Percentiles rank a stretch among this genome's conserved stretches.
Evolutionary conservation across 441 rosid genomes (phyloP).

Genomic region (Erodium texanum): DNA sequence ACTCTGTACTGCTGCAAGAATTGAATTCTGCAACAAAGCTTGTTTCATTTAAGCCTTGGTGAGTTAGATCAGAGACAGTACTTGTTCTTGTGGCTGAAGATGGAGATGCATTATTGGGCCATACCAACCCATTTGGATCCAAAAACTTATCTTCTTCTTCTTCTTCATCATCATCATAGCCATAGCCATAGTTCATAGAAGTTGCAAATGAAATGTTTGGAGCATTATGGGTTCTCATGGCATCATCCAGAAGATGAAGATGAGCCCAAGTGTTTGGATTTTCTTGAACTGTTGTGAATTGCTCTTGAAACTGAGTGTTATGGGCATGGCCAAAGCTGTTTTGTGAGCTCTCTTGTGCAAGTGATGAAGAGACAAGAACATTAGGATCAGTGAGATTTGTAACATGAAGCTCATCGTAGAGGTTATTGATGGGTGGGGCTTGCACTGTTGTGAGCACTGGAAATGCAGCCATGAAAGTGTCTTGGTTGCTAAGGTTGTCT

Average conservation of each 20-base stretch:
- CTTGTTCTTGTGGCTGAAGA: slow-evolving; percentile 26
- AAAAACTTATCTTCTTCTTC: slow-evolving; percentile 26
- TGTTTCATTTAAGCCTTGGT: slow-evolving; percentile 27
- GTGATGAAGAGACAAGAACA: slow-evolving; percentile 18
- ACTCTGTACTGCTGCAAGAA: slow-evolving; percentile 45
- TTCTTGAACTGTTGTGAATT: slow-evolving; percentile 38
- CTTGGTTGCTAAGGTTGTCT: slow-evolving; percentile 22
- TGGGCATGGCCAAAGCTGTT: neutral
- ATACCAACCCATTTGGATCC: slow-evolving; percentile 38
- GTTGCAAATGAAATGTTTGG: slow-evolving; percentile 26
- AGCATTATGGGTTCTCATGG: slow-evolving; percentile 26
- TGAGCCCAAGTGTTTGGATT: slow-evolving; percentile 29
- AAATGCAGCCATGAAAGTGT: slow-evolving; percentile 25
- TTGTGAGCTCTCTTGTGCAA: slow-evolving; percentile 27
- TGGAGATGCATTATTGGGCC: slow-evolving; percentile 33
- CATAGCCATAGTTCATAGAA: slow-evolving; percentile 25
- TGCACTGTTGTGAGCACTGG: slow-evolving; percentile 26
- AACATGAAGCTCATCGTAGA: slow-evolving; percentile 18
- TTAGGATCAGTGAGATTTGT: slow-evolving; percentile 20
- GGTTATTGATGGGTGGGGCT: slow-evolving; percentile 24
- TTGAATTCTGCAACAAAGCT: slow-evolving; percentile 42
- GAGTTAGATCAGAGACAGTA: slow-evolving; percentile 27
- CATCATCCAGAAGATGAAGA: slow-evolving; percentile 31
- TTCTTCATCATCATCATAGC: slow-evolving; percentile 20
- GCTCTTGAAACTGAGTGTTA: slow-evolving; percentile 31